These are phyloP conservation scores for Nakazawaea peltata DNA, from an alignment of 805 yeast species.

Conservation along the genomic window DNA sequence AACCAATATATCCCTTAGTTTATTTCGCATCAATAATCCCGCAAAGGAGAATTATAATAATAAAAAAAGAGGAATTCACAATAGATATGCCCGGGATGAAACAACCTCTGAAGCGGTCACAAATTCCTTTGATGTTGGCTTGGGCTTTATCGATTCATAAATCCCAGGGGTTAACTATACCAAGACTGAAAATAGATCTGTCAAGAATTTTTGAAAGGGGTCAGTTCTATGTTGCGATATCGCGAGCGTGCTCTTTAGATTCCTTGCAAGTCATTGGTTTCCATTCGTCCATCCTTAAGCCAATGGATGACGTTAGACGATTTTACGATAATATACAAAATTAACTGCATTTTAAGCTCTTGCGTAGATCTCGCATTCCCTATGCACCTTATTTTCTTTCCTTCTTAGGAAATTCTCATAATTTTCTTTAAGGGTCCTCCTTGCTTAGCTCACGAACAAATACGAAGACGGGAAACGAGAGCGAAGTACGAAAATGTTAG, in stretches of 20 bases:
- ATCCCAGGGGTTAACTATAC: conserved; percentile 78
- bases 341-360: too few relatives aligned
- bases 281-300: not conserved
- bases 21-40: too few relatives aligned
- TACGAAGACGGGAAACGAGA: too few relatives aligned
- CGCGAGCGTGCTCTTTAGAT: conserved; percentile 65
- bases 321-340: too few relatives aligned
- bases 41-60: too few relatives aligned
- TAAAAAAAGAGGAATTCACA: conserved; percentile 26
- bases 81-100: conserved; percentile 21
- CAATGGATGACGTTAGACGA: not conserved
- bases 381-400: too few relatives aligned
- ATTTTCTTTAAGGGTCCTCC: too few relatives aligned
- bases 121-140: conserved; percentile 63
- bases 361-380: too few relatives aligned
- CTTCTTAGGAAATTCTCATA: too few relatives aligned
- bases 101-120: conserved; percentile 30
- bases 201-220: conserved; percentile 67
- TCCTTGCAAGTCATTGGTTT: conserved; percentile 60
- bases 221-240: conserved; percentile 54
- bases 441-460: too few relatives aligned
- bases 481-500: too few relatives aligned
- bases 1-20: conserved; percentile 34
- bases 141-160: conserved; percentile 85
- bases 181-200: conserved; percentile 60